Evolutionary conservation across 768 basidiomycete genomes (phyloP), one percentile per base, ranked within the genome.

Genomic region (Chiua virens): DNA sequence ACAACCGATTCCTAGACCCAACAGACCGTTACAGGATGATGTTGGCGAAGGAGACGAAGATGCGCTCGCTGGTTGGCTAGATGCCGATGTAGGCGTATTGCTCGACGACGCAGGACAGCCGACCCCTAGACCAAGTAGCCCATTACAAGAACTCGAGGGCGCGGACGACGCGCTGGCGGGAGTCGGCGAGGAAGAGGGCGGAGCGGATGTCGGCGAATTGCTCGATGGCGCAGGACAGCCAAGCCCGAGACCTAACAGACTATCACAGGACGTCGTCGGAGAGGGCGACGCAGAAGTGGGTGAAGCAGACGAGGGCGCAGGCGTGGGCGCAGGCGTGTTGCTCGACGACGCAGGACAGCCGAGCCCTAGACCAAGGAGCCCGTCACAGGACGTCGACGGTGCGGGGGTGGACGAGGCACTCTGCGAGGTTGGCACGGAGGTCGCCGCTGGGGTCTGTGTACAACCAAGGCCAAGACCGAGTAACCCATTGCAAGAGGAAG

Each of bases 381-480:
- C 30, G 22, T 15, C 28, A 17, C 49, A 47, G 8, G 49, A 47
- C 4, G 54, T 18, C 22, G 54, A 34, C 17, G 54, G 35, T 3
- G 42, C 2, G 17, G 30, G 34, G 22, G 53, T 9, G 13, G 39
- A 30, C 13, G 23, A 20, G 4, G 25, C 5, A 15, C 5, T 18
- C 9, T 20, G 25, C 8, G 37, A 25, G 41, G 44, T 42, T 7
- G 17, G 45, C 1, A 42, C 18, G 6, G 53, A 25, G 3, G 55
- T 38, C 15, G 35, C 21, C 5, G 47, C 2, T 8, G 52, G 36
- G 23, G 62, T 43, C 21, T 51, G 23, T n/a, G 55, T 21, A 41
- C 59, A 66, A 17, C 54, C 63, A 22, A 61, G 8, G 5, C 53
- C 54, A 28, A 61, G 45, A 4, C 57, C 65, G 28, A 66, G 45